phyloP scores from a whole-genome alignment of 768 basidiomycete species.

The Suillus ampliporus region DNA sequence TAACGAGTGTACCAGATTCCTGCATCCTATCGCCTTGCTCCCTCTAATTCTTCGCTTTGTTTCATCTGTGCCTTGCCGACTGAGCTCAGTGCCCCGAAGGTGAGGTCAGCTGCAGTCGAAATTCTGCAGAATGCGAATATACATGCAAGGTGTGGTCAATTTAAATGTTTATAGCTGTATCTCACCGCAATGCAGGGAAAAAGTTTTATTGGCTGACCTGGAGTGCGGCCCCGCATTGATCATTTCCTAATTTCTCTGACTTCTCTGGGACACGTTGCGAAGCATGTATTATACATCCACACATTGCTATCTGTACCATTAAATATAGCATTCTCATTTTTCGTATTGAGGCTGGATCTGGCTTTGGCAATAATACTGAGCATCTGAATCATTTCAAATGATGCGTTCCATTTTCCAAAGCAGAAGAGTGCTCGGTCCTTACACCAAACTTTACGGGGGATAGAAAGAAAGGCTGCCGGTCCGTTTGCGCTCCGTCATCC shows the following conservation, averaged over 20 bases:
- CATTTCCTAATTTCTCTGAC: conserved; percentile 47
- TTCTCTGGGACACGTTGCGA: conserved; percentile 5
- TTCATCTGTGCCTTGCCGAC: conserved; percentile 60
- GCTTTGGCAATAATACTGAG: too few relatives aligned
- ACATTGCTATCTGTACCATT: conserved; percentile 16
- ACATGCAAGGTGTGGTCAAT: conserved; percentile 43
- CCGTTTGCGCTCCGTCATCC: too few relatives aligned
- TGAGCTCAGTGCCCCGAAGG: conserved; percentile 45
- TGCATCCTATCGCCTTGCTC: conserved; percentile 66
- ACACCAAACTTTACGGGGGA: too few relatives aligned
- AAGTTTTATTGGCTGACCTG: conserved; percentile 56
- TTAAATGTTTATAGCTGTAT: conserved; percentile 9
- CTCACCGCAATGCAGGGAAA: conserved; percentile 42
- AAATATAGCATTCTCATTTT: neutral
- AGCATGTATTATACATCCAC: conserved; percentile 12
- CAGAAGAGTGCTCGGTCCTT: too few relatives aligned
- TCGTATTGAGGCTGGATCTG: too few relatives aligned
- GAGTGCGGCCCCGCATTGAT: conserved; percentile 59
- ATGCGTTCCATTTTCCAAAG: too few relatives aligned
- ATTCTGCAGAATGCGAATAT: conserved; percentile 51
- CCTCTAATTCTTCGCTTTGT: conserved; percentile 63
- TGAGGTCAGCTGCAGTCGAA: conserved; percentile 49
- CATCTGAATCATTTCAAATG: too few relatives aligned
- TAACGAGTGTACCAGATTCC: conserved; percentile 49
- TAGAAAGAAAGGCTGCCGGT: too few relatives aligned